phyloP scores from a whole-genome alignment of 2,329 filamentous ascomycete genomes.

The Thelonectria rubi region DNA sequence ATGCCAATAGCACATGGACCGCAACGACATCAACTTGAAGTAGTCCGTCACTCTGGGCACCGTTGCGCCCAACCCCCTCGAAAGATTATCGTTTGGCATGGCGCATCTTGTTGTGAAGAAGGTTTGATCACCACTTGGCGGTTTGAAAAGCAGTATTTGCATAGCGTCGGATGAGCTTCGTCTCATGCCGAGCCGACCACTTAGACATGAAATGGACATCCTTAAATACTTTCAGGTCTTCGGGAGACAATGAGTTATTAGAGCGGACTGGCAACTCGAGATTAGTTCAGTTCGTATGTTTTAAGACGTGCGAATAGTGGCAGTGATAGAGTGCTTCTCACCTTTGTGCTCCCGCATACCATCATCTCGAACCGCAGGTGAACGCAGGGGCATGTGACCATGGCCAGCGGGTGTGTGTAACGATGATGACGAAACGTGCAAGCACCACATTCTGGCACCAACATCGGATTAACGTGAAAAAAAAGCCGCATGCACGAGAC shows the following conservation, averaged over 20 bases:
- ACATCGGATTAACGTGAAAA: neutral
- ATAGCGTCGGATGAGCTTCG: neutral
- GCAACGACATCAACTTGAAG: too few species aligned
- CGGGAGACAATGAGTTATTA: neutral
- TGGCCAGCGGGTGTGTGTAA: neutral
- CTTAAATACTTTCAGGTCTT: neutral
- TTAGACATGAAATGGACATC: neutral
- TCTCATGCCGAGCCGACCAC: neutral
- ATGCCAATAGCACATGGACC: too few species aligned
- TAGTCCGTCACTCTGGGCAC: too few species aligned
- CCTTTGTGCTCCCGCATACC: neutral
- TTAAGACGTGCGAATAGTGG: neutral
- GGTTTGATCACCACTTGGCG: too few species aligned
- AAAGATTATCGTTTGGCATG: too few species aligned
- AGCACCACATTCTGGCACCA: neutral
- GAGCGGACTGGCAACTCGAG: neutral
- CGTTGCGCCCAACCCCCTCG: too few species aligned
- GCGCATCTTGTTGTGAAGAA: too few species aligned
- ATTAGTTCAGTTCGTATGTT: neutral
- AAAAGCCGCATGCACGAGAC: slow-evolving; percentile 26
- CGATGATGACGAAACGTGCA: neutral
- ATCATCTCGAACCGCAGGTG: neutral
- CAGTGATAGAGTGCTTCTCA: neutral
- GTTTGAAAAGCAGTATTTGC: neutral
- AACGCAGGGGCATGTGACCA: neutral